Base-by-base conservation (phyloP, 2,329 filamentous ascomycete genomes). In the Phaeosphaeria sp. region DNA sequence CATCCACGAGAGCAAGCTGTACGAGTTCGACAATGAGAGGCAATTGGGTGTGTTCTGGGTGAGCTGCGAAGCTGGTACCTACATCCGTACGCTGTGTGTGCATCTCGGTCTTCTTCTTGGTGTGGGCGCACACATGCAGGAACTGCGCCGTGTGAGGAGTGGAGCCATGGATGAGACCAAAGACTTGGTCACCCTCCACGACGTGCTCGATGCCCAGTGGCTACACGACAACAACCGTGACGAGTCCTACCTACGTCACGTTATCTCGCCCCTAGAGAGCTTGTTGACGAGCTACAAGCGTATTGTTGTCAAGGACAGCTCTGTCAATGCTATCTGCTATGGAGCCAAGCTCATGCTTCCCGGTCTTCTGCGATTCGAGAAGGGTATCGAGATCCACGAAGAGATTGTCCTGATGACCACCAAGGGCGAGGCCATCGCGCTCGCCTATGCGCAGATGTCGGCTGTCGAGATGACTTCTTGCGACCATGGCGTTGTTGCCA, bases 1-100 rank as follows among this genome's bases (percentile, higher is more conserved):
- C 63, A 97, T 99, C 71, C 91, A 98, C 84, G 93, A 98, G 82
- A 96, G 90, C 87, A 96, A 96, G 83, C 85, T 98, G 54, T 84
- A 82, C 77, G 95, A 99, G 83, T 99, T 98, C 77, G 95, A 99
- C 84, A 98, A 99, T 77, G 94, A 98, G 74, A 89, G 95, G 72
- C 93, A 98, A 79, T 87, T 99, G 39, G 95, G 91, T 79, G 94
- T 98, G 55, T 99, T 99, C 87, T 98, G 95, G 94, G 95, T 98
- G 71, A 96, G 92, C 81, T 99, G 95, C 81, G 95, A 99, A 82
- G 95, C 93, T 56, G 95, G 95, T 78, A 99, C 95, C 64, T 99
- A 99, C 80, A 98, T 99, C 78, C 91, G 95, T 84, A 99, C 95
- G 39, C 89, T 99, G 48, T 98, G 95, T 81, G 94, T 98, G 44